Conservation (phyloP, 2,329 filamentous ascomycete species). For the Exophiala spinifera region DNA sequence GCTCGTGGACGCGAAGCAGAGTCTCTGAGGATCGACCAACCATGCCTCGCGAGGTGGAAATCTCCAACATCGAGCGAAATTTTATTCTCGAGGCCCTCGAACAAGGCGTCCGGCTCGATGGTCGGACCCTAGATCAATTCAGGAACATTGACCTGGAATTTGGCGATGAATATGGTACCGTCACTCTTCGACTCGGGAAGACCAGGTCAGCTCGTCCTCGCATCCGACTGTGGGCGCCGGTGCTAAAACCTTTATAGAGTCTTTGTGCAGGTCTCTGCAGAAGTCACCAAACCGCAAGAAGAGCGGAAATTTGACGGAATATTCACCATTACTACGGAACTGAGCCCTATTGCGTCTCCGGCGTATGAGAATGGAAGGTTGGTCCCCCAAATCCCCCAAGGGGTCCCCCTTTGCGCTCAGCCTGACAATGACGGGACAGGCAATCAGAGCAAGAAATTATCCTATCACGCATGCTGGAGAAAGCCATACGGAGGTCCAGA, state of each 20-base stretch:
- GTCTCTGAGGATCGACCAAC: constrained; percentile 15
- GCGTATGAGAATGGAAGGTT: constrained; percentile 81
- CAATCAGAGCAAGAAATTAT: constrained; percentile 81
- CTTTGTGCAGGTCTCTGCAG: constrained; percentile 78
- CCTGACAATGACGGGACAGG: constrained; percentile 39
- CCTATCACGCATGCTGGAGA: constrained; percentile 84
- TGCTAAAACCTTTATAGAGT: constrained; percentile 54
- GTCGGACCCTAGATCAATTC: constrained; percentile 75
- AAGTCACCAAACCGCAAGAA: constrained; percentile 78
- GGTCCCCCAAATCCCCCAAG: constrained; percentile 22
- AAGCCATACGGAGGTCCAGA: constrained; percentile 85
- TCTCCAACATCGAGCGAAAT: constrained; percentile 80
- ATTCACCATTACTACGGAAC: constrained; percentile 87
- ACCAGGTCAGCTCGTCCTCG: constrained; percentile 63
- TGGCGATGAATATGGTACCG: constrained; percentile 86
- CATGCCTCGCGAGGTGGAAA: constrained; percentile 92
- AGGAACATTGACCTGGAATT: constrained; percentile 74
- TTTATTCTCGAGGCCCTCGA: constrained; percentile 82
- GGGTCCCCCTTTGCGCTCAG: neutral
- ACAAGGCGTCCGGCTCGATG: constrained; percentile 79
- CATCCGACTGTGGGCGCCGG: neutral
- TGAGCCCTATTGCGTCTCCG: constrained; percentile 88
- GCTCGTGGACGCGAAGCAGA: neutral
- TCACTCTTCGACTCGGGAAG: constrained; percentile 82
- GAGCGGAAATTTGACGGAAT: constrained; percentile 94